These are phyloP conservation scores for Magnolia sinica DNA, from an alignment of 164 flowering plant species.

Conservation along the genomic window DNA sequence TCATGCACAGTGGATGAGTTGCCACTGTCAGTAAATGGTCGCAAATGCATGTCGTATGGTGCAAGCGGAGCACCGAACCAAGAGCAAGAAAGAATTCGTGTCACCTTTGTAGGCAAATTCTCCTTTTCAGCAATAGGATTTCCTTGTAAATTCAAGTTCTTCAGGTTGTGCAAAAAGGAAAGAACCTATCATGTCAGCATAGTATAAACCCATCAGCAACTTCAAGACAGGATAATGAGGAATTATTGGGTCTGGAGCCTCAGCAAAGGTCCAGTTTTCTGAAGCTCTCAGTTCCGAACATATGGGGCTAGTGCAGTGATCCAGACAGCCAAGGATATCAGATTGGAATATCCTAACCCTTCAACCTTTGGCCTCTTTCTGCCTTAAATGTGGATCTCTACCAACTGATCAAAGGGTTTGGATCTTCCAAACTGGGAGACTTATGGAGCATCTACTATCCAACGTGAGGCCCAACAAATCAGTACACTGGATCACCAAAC, in stretches of 20 bases:
- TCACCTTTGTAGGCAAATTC: slow-evolving; percentile 60
- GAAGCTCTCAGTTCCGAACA: too few species aligned
- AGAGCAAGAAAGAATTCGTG: neutral
- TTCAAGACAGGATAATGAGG: neutral
- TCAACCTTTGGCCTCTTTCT: neutral
- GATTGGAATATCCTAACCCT: neutral
- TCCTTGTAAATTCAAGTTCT: slow-evolving; percentile 76
- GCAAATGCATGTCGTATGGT: too few species aligned
- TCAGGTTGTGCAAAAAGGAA: slow-evolving; percentile 50
- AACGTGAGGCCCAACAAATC: neutral
- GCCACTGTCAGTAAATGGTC: too few species aligned
- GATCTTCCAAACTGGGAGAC: slow-evolving; percentile 1
- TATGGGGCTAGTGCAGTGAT: too few species aligned
- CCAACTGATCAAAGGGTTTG: neutral
- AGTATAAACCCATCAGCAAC: neutral
- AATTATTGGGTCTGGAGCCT: neutral
- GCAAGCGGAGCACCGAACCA: neutral
- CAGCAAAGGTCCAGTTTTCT: neutral
- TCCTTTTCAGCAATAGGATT: slow-evolving; percentile 68
- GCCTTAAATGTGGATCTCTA: neutral
- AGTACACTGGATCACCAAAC: neutral
- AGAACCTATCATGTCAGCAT: slow-evolving; percentile 48
- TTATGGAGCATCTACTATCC: neutral
- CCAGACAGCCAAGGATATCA: neutral
- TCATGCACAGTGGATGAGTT: too few species aligned